phyloP scores from a whole-genome alignment of 2,329 filamentous ascomycete species.

The Tolypocladium album region DNA sequence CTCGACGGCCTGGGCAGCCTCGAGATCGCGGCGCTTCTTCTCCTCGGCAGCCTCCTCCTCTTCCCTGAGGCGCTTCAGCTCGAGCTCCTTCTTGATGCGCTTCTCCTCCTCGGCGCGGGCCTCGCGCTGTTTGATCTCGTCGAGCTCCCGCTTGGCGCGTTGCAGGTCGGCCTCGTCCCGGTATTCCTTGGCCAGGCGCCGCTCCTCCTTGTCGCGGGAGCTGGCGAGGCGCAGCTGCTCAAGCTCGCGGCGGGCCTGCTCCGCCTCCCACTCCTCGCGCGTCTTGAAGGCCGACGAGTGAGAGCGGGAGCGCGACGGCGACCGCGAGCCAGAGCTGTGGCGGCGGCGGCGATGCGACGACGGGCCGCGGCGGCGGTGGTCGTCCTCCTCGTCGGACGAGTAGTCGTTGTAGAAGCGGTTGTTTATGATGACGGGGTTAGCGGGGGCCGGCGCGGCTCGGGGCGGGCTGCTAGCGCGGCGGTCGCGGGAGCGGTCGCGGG shows the following conservation, averaged over 20 bases:
- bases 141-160: constrained; percentile 35
- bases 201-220: constrained; percentile 25
- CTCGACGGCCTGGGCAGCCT: constrained; percentile 37
- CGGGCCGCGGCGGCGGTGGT: constrained; percentile 13
- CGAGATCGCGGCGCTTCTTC: constrained; percentile 31
- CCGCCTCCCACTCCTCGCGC: constrained; percentile 31
- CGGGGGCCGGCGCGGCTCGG: constrained; percentile 16
- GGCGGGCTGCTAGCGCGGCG: constrained; percentile 29
- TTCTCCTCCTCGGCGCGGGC: constrained; percentile 37
- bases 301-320: constrained; percentile 18
- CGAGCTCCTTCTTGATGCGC: constrained; percentile 41
- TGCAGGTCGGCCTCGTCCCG: constrained; percentile 39
- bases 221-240: constrained; percentile 31
- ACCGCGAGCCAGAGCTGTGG: constrained; percentile 15
- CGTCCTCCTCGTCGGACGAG: constrained; percentile 30
- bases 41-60: constrained; percentile 33
- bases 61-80: constrained; percentile 35
- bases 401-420: constrained; percentile 42
- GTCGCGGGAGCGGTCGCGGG: constrained; percentile 33
- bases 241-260: constrained; percentile 30
- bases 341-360: constrained; percentile 15
- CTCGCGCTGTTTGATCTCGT: constrained; percentile 33
- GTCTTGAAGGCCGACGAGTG: constrained; percentile 24
- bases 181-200: constrained; percentile 26
- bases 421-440: constrained; percentile 44